phyloP scores from a whole-genome alignment of 1,284 basidiomycete species.

The Amylostereum chailletii region DNA sequence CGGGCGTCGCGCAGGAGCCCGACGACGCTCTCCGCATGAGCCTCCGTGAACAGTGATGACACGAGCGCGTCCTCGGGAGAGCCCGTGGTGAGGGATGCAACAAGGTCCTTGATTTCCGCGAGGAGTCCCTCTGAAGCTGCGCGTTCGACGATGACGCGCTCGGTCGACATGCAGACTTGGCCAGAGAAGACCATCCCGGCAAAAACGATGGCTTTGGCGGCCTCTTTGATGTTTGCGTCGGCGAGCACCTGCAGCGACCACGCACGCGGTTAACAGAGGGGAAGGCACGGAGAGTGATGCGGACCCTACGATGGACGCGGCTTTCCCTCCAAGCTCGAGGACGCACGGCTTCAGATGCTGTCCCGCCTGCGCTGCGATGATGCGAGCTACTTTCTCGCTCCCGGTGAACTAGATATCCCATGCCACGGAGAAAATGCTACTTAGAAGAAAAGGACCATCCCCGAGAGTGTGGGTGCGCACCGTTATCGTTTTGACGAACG shows the following conservation, averaged over 20 bases:
- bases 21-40: slow-evolving; percentile 41
- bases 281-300: background rate
- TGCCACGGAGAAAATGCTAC: background rate
- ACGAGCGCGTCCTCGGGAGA: slow-evolving; percentile 22
- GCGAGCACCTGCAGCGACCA: slow-evolving; percentile 35
- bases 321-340: slow-evolving; percentile 71
- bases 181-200: slow-evolving; percentile 57
- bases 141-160: slow-evolving; percentile 54
- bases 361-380: slow-evolving; percentile 65
- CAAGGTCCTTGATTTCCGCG: slow-evolving; percentile 23
- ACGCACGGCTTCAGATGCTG: slow-evolving; percentile 68
- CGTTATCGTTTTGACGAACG: slow-evolving; percentile 36
- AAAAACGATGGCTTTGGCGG: slow-evolving; percentile 45
- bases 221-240: slow-evolving; percentile 54
- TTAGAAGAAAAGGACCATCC: background rate
- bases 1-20: slow-evolving; percentile 42
- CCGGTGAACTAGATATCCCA: slow-evolving; percentile 50
- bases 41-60: slow-evolving; percentile 39
- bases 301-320: slow-evolving; percentile 50
- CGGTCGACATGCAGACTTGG: slow-evolving; percentile 67
- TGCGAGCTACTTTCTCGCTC: slow-evolving; percentile 58
- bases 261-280: background rate
- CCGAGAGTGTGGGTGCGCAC: slow-evolving; percentile 18
- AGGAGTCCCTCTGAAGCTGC: slow-evolving; percentile 28
- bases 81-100: slow-evolving; percentile 27